A percentile compares a stretch with the other conserved stretches of the same genome.
Evolutionary conservation across 371 early-diverging fungal species (phyloP).

Genomic region (Mucor saturninus): DNA sequence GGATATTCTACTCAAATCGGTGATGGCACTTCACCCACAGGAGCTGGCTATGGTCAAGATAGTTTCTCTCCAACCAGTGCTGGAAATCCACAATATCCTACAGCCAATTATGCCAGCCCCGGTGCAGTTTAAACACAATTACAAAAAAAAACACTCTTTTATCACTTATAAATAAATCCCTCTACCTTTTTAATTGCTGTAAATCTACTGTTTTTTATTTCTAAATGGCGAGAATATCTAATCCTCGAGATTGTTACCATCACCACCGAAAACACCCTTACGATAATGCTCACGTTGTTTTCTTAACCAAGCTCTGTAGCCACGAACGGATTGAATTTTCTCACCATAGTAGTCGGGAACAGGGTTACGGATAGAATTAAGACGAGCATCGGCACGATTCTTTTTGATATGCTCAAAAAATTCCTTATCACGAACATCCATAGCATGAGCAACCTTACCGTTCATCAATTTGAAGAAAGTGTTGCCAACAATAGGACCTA

Average conservation of each 20-base stretch:
- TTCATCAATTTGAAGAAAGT: slow-evolving; percentile 66
- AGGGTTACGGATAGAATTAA: slow-evolving; percentile 78
- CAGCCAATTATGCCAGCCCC: slow-evolving; percentile 19
- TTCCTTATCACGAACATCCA: slow-evolving; percentile 77
- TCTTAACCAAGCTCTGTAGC: slow-evolving; percentile 88
- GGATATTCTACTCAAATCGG: slow-evolving; percentile 11
- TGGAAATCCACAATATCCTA: slow-evolving; percentile 23
- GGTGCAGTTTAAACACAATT: background rate
- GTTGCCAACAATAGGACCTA: slow-evolving; percentile 75
- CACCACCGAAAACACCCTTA: slow-evolving; percentile 71
- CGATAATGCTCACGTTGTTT: slow-evolving; percentile 85
- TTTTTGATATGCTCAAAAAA: slow-evolving; percentile 82
- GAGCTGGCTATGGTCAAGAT: background rate
- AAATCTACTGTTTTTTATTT: slow-evolving; percentile 11
- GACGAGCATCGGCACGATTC: slow-evolving; percentile 79
- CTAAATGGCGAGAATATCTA: slow-evolving; percentile 5
- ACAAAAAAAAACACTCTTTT: too few species aligned
- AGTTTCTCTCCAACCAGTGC: slow-evolving; percentile 11
- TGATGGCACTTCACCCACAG: slow-evolving; percentile 4
- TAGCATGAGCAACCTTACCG: slow-evolving; percentile 52
- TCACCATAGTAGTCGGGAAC: slow-evolving; percentile 95
- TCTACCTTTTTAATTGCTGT: background rate
- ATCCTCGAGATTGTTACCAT: slow-evolving; percentile 31
- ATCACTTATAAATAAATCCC: background rate
- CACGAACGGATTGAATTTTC: slow-evolving; percentile 81